Conservation (phyloP, 805 yeast species). For the Allodekkera sacchari region DNA sequence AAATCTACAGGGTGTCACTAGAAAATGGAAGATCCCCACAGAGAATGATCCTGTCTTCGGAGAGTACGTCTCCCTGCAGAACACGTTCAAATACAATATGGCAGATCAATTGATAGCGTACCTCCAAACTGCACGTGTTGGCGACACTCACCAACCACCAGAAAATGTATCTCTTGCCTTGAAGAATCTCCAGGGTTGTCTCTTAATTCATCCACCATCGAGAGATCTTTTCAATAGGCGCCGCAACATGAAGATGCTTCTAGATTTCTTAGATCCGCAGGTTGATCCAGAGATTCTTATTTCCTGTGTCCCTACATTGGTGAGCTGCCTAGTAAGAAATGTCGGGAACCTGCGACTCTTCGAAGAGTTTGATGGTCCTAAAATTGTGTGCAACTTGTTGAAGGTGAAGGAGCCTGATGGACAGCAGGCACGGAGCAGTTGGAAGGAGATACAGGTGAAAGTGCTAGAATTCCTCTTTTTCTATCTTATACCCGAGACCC, state of each 20-base stretch:
- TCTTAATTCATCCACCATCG: constrained; percentile 50
- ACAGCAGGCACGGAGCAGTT: constrained; percentile 8
- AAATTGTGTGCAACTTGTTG: constrained; percentile 38
- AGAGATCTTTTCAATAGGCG: constrained; percentile 38
- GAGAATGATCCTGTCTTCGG: constrained; percentile 22
- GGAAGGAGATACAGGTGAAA: constrained; percentile 52
- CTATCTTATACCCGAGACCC: constrained; percentile 55
- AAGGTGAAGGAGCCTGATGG: constrained; percentile 13
- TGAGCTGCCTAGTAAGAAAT: constrained; percentile 49
- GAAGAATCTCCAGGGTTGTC: constrained; percentile 48
- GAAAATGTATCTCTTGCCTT: constrained; percentile 12
- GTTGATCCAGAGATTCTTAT: constrained; percentile 22
- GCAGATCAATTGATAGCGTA: constrained; percentile 18
- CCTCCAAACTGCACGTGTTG: background rate
- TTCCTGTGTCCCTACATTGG: constrained; percentile 43
- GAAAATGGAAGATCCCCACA: constrained; percentile 23
- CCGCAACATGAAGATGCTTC: constrained; percentile 29
- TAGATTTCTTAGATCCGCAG: constrained; percentile 16
- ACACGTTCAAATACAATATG: constrained; percentile 44
- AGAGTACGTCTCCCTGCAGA: constrained; percentile 40
- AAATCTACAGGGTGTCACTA: too few relatives aligned
- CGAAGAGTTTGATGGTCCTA: constrained; percentile 50
- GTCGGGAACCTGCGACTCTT: constrained; percentile 50
- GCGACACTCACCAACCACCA: background rate
- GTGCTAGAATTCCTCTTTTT: constrained; percentile 63